Conservation (phyloP, 106 monocot species). For the Apostasia ramifera region DNA sequence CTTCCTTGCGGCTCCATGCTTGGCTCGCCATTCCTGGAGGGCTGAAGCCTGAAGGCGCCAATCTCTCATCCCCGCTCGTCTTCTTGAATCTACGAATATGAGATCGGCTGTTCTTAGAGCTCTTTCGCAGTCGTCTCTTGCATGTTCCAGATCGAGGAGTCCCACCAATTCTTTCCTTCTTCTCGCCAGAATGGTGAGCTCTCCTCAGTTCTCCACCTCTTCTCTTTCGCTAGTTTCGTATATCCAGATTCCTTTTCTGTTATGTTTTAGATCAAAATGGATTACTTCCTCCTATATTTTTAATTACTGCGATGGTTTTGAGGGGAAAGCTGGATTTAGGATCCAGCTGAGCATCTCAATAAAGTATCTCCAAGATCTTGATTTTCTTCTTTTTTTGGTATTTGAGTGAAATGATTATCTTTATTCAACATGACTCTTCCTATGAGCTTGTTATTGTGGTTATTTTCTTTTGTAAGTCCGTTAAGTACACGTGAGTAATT, state of each 20-base stretch:
- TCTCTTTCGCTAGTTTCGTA: neutral
- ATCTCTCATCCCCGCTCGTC: neutral
- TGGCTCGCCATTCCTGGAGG: neutral
- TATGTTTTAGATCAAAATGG: neutral
- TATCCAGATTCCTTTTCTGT: neutral
- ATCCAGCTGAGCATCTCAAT: no score
- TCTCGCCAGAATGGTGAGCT: neutral
- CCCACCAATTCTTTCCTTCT: neutral
- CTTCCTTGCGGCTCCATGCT: neutral
- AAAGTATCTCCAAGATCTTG: neutral
- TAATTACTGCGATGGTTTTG: neutral
- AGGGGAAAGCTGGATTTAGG: neutral
- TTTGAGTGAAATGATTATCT: no score
- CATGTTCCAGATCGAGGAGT: conserved; percentile 3
- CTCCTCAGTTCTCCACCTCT: neutral
- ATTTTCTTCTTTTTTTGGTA: neutral
- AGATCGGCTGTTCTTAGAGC: neutral
- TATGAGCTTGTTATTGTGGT: no score
- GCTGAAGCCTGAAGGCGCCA: no score
- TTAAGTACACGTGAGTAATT: no score
- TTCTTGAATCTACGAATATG: neutral
- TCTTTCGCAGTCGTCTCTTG: neutral
- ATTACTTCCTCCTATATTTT: neutral
- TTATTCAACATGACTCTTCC: no score
- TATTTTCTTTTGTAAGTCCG: no score